Base-by-base conservation (phyloP, 208 protist species). In the Leishmania braziliensis region DNA sequence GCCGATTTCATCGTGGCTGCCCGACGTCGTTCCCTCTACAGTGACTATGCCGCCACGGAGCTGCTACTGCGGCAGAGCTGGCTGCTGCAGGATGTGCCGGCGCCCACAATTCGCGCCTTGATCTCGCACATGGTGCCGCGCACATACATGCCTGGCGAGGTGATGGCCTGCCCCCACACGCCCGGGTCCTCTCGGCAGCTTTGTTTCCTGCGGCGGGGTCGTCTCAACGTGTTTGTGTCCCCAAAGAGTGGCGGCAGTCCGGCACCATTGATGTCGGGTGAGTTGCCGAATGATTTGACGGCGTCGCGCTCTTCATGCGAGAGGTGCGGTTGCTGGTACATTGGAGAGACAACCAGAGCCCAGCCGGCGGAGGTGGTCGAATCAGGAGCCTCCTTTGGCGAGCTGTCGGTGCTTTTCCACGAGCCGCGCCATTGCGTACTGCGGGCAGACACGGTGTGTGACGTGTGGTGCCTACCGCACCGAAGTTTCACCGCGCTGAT, bases 31-130 rank as follows among this genome's bases (percentile, higher is more conserved):
- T 54, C 82, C 10, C 85, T 97, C 60, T 83, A 88, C 66, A 86
- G 81, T 51, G 87, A 93, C 89, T 97, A 94, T 81, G 90, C 90
- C 62, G 70, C 89, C 62, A 95, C 91, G 75, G 94, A 95, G 83
- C 75, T 95, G 56, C 79, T 94, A 43, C 90, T 95, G 90, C 89
- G 94, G 77, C 94, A 97, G 87, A 97, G 94, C 83, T 97, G 94
- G 94, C 87, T 97, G 74, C 85, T 97, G 66, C 94, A 97, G 83
- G 94, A 97, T 79, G 92, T 91, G 20, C 91, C 94, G 20, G 83
- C 90, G 29, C 81, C 86, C 65, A 95, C 92, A 14, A 91, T 97
- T 53, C 90, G 90, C 53, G 88, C 77, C 65, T 84, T 97, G 78
- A 93, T 95, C n/a, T 84, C 91, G 23, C 86, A 92, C 50, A 68